Evolutionary conservation across 208 protist species (phyloP).

Genomic region (Trypanosomatidae sp.): DNA sequence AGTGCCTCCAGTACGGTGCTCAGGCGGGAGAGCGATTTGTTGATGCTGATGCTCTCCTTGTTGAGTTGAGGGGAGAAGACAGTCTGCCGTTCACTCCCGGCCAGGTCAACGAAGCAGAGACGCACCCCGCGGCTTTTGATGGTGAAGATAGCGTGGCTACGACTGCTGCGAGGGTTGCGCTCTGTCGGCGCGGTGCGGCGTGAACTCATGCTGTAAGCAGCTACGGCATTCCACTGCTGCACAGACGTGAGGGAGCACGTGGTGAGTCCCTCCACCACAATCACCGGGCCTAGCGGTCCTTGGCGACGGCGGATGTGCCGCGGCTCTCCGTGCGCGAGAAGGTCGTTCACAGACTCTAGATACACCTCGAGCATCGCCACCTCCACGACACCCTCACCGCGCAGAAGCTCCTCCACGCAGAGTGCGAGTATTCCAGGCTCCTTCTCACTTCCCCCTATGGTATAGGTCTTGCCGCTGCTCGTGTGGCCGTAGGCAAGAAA

Average conservation of each 20-base stretch:
- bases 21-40: slow-evolving; percentile 87
- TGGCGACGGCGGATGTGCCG: slow-evolving; percentile 51
- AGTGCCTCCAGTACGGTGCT: slow-evolving; percentile 89
- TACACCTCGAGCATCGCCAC: slow-evolving; percentile 90
- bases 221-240: slow-evolving; percentile 70
- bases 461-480: slow-evolving; percentile 88
- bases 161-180: slow-evolving; percentile 89
- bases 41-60: slow-evolving; percentile 89
- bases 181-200: slow-evolving; percentile 84
- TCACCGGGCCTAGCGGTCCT: slow-evolving; percentile 28
- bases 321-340: slow-evolving; percentile 62
- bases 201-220: slow-evolving; percentile 73
- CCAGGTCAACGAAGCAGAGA: slow-evolving; percentile 87
- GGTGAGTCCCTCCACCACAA: slow-evolving; percentile 77
- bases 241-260: slow-evolving; percentile 58
- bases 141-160: slow-evolving; percentile 93
- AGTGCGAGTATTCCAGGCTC: slow-evolving; percentile 76
- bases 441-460: slow-evolving; percentile 63
- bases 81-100: slow-evolving; percentile 86
- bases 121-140: slow-evolving; percentile 77
- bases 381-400: slow-evolving; percentile 74
- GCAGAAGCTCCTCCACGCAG: slow-evolving; percentile 66
- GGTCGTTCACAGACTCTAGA: slow-evolving; percentile 75
- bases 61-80: slow-evolving; percentile 84
- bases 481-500: slow-evolving; percentile 90